Evolutionary conservation across 768 basidiomycete species (phyloP), one percentile per base, ranked within the genome.

Genomic region (Russula compacta): DNA sequence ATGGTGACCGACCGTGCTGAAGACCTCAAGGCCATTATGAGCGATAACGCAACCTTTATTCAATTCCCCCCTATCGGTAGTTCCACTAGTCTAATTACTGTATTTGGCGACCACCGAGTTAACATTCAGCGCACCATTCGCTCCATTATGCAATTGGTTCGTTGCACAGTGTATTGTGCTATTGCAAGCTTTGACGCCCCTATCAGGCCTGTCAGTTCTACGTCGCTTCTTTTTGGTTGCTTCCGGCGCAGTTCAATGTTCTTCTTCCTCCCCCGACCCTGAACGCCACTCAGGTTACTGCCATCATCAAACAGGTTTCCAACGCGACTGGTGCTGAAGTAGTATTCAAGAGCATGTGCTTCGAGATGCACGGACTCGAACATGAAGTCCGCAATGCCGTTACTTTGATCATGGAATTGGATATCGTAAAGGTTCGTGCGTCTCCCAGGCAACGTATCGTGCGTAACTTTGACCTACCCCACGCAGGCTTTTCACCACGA

Each of bases 1-100:
- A 88, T 99, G 83, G 83, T 97, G 57, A 91, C 89, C n/a, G 92
- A 99, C 72, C 85, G 90, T n/a, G 78, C 88, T 11, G 95, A 98
- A 33, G 95, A 98, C 64, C 77, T 99, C 69, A 92, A 86, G 73
- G 79, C 85, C 5, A 83, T 94, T 70, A 98, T 97, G 94, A 85
- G 83, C 67, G 95, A 99, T 76, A 98, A 98, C 65, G 93, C 92
- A 7, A 95, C 95, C 5, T 98, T 89, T 71, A 89, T 99, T 64
- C 89, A 93, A 69, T 91, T 97, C 67, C 94, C 95, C 12, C 81
- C 91, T 38, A 83, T 98, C 38, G 95, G 95, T 21, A 91, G 90
- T 64, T 92, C 92, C 35, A 92, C 90, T 21, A 95, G 92, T 71
- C 74, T 97, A 69, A 91, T 98, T 67, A 92, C 89, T 17, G 91